Percentiles rank a stretch among this genome's conserved stretches.
Conservation (phyloP, 768 basidiomycete genomes). For the Phaeotremella fagi region DNA sequence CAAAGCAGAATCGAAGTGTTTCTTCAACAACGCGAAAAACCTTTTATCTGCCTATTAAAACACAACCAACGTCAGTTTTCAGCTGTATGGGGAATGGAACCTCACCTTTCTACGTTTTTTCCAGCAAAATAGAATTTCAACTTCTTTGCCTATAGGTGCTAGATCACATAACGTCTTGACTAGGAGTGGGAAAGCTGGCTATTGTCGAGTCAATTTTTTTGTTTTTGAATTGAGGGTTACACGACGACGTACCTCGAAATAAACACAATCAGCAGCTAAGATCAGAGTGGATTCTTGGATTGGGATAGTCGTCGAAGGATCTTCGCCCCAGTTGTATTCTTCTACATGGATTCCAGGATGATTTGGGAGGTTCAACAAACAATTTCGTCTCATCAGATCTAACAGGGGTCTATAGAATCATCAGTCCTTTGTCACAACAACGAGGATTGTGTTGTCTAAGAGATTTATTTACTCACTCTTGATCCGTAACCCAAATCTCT, state of each 20-base stretch:
- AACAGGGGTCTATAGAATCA: slow-evolving; percentile 60
- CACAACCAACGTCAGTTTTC: not conserved
- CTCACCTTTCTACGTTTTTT: slow-evolving; percentile 86
- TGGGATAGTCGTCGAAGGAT: slow-evolving; percentile 54
- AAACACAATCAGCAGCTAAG: slow-evolving; percentile 90
- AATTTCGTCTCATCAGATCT: slow-evolving; percentile 71
- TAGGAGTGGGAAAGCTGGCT: slow-evolving; percentile 78
- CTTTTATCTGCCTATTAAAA: slow-evolving; percentile 74
- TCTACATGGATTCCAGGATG: slow-evolving; percentile 53
- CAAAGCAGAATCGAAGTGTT: slow-evolving; percentile 57
- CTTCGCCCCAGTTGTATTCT: slow-evolving; percentile 80
- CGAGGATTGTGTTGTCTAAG: not conserved
- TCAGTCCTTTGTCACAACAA: too few relatives aligned
- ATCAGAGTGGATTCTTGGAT: slow-evolving; percentile 59
- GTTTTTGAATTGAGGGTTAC: not conserved
- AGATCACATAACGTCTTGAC: slow-evolving; percentile 72
- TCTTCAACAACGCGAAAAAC: slow-evolving; percentile 75
- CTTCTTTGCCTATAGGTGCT: slow-evolving; percentile 47
- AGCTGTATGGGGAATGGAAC: slow-evolving; percentile 4
- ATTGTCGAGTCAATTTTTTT: not conserved
- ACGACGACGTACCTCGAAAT: slow-evolving; percentile 60
- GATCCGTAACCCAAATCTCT: slow-evolving; percentile 79
- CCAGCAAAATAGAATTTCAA: slow-evolving; percentile 83
- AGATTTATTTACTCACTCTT: slow-evolving; percentile 58
- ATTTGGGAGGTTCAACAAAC: slow-evolving; percentile 58